Evolutionary conservation across 2,329 filamentous ascomycete genomes (phyloP).

Genomic region (Acephala macrosclerotiorum): DNA sequence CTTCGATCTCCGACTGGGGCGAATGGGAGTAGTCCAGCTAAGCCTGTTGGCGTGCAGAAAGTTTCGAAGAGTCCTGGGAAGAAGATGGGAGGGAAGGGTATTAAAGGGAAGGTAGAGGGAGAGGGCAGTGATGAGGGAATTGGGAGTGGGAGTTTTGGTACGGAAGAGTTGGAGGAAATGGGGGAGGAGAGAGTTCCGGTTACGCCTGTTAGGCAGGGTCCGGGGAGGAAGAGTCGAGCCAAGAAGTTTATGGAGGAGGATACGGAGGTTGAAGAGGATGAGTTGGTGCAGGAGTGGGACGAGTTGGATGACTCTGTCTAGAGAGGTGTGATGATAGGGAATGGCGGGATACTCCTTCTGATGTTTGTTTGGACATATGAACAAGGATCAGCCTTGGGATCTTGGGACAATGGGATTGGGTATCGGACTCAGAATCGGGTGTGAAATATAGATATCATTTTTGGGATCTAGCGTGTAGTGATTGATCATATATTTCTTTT

Average conservation of each 20-base stretch:
- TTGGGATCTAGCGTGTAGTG: not conserved
- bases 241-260: not conserved
- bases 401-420: not conserved
- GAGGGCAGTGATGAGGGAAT: not conserved
- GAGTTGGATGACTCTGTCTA: not conserved
- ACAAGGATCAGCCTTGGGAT: too few species aligned
- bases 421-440: not conserved
- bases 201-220: not conserved
- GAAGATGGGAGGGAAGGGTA: slow-evolving; percentile 3
- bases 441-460: not conserved
- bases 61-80: not conserved
- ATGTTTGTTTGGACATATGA: not conserved
- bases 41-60: not conserved
- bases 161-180: not conserved
- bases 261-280: not conserved
- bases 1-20: not conserved
- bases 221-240: not conserved
- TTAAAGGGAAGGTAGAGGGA: too few species aligned
- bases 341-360: not conserved
- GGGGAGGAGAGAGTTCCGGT: too few species aligned
- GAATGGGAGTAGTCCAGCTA: not conserved
- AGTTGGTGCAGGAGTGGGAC: not conserved
- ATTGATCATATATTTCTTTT: slow-evolving; percentile 6
- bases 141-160: slow-evolving; percentile 2
- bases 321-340: not conserved